phyloP scores from a whole-genome alignment of 805 yeast species.

The Ogataea parapolymorpha region DNA sequence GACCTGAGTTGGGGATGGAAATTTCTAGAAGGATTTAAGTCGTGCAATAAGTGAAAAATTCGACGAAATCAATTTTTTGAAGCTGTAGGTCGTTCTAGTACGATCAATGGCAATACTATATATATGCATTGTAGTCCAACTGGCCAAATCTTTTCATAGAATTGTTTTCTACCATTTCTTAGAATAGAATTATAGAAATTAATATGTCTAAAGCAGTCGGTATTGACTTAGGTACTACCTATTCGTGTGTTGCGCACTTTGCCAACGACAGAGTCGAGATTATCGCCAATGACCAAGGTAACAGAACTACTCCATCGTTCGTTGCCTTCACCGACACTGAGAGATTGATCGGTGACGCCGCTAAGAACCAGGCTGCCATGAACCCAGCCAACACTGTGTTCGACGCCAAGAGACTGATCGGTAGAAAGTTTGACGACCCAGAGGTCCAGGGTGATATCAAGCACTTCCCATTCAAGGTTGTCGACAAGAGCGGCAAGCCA shows the following conservation, averaged over 20 bases:
- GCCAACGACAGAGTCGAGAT: conserved; percentile 89
- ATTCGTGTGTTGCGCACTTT: conserved; percentile 95
- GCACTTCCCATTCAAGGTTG: conserved; percentile 81
- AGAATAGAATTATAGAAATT: conserved; percentile 8
- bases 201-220: conserved; percentile 56
- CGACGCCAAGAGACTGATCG: conserved; percentile 81
- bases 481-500: conserved; percentile 64
- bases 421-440: conserved; percentile 72
- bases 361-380: conserved; percentile 79
- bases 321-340: conserved; percentile 77
- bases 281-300: conserved; percentile 86
- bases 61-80: conserved; percentile 9
- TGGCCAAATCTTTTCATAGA: conserved; percentile 9
- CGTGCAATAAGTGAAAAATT: conserved; percentile 15
- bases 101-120: conserved; percentile 9
- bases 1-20: conserved; percentile 6
- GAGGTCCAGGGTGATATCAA: conserved; percentile 85
- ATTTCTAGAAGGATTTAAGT: conserved; percentile 18
- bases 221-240: conserved; percentile 83
- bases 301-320: conserved; percentile 80
- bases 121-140: conserved; percentile 3
- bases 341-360: conserved; percentile 80
- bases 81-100: conserved; percentile 8
- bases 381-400: conserved; percentile 75
- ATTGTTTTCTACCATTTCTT: conserved; percentile 10